These are phyloP conservation scores for Raddia guianensis DNA, from an alignment of 176 grass and related monocot genomes.

Conservation along the genomic window DNA sequence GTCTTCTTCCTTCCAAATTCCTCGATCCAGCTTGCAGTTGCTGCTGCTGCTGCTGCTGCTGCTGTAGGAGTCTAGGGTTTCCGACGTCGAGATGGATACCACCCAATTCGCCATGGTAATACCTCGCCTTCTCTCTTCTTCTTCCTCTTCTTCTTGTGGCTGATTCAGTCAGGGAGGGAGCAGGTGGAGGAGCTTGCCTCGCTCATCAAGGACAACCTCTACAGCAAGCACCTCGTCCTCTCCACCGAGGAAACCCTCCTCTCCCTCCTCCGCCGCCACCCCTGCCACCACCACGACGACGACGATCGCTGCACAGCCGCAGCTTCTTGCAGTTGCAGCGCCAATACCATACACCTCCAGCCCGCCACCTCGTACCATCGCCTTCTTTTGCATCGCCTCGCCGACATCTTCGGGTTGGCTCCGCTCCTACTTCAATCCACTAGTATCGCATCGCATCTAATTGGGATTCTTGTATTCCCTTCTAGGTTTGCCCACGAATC, in stretches of 20 bases:
- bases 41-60: too few species aligned
- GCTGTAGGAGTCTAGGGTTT: too few species aligned
- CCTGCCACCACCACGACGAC: background rate
- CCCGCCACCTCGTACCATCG: constrained; percentile 81
- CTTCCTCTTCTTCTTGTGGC: background rate
- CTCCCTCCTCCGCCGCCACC: constrained; percentile 51
- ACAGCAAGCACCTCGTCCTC: constrained; percentile 95
- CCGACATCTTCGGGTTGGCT: constrained; percentile 85
- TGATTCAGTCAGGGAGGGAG: background rate
- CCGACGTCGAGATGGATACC: constrained; percentile 26
- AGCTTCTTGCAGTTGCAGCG: constrained; percentile 12
- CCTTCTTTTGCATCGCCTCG: constrained; percentile 83
- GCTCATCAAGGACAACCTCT: constrained; percentile 92
- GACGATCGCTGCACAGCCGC: constrained; percentile 9
- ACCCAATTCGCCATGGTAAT: constrained; percentile 85
- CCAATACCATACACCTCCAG: constrained; percentile 72
- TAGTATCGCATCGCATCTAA: background rate
- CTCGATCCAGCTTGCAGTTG: background rate
- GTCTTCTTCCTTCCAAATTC: background rate
- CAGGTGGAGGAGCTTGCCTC: constrained; percentile 91
- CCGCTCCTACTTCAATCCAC: background rate
- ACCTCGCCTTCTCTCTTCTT: background rate
- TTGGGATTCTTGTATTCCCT: background rate
- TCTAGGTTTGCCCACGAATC: constrained; percentile 89
- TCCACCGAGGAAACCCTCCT: constrained; percentile 75